Evolutionary conservation across 352 stramenopile genomes (phyloP).

Genomic region (Chrysophaeum taylorii): DNA sequence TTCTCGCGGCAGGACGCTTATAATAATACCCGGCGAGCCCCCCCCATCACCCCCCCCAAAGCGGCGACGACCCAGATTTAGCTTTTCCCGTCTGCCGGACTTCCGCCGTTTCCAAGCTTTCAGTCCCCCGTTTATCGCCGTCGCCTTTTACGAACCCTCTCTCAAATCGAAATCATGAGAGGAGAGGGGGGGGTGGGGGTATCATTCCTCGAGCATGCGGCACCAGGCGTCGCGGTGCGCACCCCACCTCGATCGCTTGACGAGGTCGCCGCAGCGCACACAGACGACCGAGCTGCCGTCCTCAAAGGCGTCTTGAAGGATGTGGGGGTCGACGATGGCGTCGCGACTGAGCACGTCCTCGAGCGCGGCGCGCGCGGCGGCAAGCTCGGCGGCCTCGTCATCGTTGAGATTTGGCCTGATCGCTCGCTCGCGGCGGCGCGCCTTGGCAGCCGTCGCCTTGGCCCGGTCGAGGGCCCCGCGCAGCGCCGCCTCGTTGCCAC

Average conservation of each 20-base stretch:
- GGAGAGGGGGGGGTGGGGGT: too few species aligned
- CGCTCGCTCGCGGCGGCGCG: not conserved
- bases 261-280: conserved; percentile 2
- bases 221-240: not conserved
- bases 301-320: not conserved
- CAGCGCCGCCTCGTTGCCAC: not conserved
- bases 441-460: not conserved
- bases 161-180: too few species aligned
- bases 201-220: too few species aligned
- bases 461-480: not conserved
- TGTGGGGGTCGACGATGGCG: not conserved
- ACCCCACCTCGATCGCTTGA: not conserved
- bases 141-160: too few species aligned
- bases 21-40: too few species aligned
- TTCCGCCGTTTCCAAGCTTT: too few species aligned
- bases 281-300: not conserved
- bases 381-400: not conserved
- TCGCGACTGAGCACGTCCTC: not conserved
- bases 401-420: not conserved
- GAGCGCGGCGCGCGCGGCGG: not conserved
- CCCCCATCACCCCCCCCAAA: too few species aligned
- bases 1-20: too few species aligned
- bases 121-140: too few species aligned
- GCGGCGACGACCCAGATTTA: too few species aligned
- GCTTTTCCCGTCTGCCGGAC: too few species aligned